Percentiles rank a stretch among this genome's conserved stretches.
Conservation (phyloP, 1,139 yeast species). For the Suhomyces terraborum region DNA sequence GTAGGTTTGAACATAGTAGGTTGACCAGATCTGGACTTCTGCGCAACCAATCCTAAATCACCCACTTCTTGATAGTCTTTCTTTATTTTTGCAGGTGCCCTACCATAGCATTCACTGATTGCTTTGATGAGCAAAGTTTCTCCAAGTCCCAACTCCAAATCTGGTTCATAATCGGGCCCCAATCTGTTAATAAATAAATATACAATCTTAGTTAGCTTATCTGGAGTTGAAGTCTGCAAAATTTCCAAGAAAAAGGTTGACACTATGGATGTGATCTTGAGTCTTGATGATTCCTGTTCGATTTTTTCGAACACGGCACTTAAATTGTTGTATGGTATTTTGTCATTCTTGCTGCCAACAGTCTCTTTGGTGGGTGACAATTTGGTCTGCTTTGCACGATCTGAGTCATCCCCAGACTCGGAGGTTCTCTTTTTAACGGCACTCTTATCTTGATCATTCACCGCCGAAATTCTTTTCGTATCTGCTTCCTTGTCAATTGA, state of each 20-base stretch:
- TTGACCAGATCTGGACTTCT: conserved; percentile 78
- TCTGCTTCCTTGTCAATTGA: too few relatives aligned
- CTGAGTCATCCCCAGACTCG: too few relatives aligned
- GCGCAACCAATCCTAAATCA: conserved; percentile 89
- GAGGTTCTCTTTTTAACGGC: too few relatives aligned
- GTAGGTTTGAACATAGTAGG: conserved; percentile 93
- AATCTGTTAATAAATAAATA: conserved; percentile 83
- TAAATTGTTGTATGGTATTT: conserved; percentile 62
- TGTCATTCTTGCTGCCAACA: conserved; percentile 8
- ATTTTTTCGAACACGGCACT: conserved; percentile 71
- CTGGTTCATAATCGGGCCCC: conserved; percentile 93
- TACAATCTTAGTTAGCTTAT: conserved; percentile 66
- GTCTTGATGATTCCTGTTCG: conserved; percentile 77
- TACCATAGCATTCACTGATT: conserved; percentile 86
- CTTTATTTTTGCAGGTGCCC: conserved; percentile 69
- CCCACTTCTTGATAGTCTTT: conserved; percentile 78
- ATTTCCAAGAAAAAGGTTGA: conserved; percentile 70
- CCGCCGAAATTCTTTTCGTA: too few relatives aligned
- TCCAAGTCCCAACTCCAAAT: conserved; percentile 89
- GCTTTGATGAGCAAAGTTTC: conserved; percentile 87
- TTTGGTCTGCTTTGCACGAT: too few relatives aligned
- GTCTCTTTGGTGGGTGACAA: too few relatives aligned
- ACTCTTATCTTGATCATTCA: too few relatives aligned
- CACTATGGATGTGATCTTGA: conserved; percentile 75
- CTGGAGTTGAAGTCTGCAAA: conserved; percentile 54